Base-by-base conservation (phyloP, 139 green algal genomes). In the Raphidocelis subcapitata region DNA sequence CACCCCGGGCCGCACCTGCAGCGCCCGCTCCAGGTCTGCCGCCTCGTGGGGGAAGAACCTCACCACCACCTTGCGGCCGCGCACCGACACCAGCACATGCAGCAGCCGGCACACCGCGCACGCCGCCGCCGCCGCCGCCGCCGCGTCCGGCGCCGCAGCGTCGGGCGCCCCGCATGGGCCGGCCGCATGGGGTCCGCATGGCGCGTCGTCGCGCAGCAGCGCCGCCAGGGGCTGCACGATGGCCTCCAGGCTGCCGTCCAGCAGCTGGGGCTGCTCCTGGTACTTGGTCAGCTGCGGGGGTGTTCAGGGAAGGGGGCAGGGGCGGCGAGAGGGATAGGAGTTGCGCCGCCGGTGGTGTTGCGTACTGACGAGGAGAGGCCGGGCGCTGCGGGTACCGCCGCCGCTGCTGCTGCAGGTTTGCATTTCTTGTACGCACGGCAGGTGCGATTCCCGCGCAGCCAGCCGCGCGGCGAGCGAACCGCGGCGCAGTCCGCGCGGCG, bases 261-360 rank as follows among this genome's bases (percentile, higher is more conserved):
- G 87, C 54, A 99, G 85, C 84, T 97, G 88, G 8, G 92, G 78
- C 66, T 98, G 90, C 86, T 99, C 95, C 65, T 97, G 92, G 76
- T 99, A 99, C 77, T 94, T 93, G 68, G 81, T 86, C 12, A 98
- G 79, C 91, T 97, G 86, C 62, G 33, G 52, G 28, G 28, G 21
- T 24, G 49, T 18, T 29, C 41, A 62, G 46, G 62, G 28, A 49
- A 49, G 8, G 8, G 41, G 41, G 31, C 52, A 14, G 54, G 10
- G 36, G 3, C 60, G 14, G 60, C 32, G 44, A 36, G 10, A 63
- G 21, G 16, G 18, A 57, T 57, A 57, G 20, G 20, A 20, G 18
- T 64, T 28, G 15, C 46, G 61, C 10, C 1, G 51, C 31, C 61
- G 65, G 28, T 20, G 23, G 1, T 15, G 16, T 64, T 64, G 12